phyloP scores from a whole-genome alignment of 139 green algal genomes.

The Chlamydomonas schloesseri region DNA sequence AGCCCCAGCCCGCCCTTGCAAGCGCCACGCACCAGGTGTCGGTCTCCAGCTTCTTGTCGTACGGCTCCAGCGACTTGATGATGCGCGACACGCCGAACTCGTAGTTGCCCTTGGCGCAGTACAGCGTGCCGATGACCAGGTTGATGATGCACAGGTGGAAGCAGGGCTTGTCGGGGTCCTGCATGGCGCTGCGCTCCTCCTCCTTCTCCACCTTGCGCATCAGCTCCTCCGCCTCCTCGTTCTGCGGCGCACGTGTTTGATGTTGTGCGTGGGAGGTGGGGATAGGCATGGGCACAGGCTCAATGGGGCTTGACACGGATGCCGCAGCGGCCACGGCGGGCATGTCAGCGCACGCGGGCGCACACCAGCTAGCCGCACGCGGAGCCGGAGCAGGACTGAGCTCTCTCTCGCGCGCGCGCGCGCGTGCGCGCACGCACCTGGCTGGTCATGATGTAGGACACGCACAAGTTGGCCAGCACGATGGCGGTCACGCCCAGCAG shows the following conservation, averaged over 20 bases:
- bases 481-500: constrained; percentile 85
- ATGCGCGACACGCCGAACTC: constrained; percentile 92
- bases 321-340: no score
- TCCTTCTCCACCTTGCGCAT: constrained; percentile 90
- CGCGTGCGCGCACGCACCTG: constrained; percentile 54
- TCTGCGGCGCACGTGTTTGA: no score
- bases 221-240: constrained; percentile 91
- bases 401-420: not conserved
- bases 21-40: constrained; percentile 71
- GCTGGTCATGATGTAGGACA: constrained; percentile 92
- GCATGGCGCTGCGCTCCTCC: constrained; percentile 61
- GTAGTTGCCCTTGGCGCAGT: constrained; percentile 91
- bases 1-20: no score
- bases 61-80: constrained; percentile 90
- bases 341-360: no score
- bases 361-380: no score
- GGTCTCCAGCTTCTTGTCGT: constrained; percentile 85
- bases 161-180: constrained; percentile 71
- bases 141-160: constrained; percentile 95
- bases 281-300: no score
- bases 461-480: constrained; percentile 93
- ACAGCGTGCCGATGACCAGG: constrained; percentile 93
- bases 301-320: no score
- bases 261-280: no score
- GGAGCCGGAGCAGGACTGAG: no score